phyloP scores from a whole-genome alignment of 305 asterid species.

The Fraxinus latifolia region DNA sequence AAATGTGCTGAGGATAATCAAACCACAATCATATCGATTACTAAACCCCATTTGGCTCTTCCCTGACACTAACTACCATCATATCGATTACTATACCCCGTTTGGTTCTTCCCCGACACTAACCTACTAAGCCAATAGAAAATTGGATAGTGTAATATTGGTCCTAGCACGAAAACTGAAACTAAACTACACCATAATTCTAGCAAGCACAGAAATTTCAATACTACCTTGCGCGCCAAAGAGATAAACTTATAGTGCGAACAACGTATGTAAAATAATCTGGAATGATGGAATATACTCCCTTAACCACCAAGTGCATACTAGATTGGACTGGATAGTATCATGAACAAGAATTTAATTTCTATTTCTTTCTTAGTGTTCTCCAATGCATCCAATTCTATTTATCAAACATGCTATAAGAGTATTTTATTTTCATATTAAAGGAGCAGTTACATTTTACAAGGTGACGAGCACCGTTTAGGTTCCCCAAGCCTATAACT shows the following conservation, averaged over 20 bases:
- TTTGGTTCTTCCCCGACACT: background rate
- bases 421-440: background rate
- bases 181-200: background rate
- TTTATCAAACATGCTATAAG: background rate
- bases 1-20: background rate
- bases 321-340: background rate
- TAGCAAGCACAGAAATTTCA: background rate
- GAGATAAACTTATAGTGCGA: background rate
- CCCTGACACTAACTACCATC: background rate
- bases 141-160: background rate
- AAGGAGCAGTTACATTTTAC: too few relatives aligned
- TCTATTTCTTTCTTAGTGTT: too few relatives aligned
- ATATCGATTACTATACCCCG: background rate
- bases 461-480: too few relatives aligned
- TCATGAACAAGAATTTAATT: background rate
- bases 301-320: background rate
- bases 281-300: background rate
- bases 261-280: background rate
- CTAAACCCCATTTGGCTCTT: background rate
- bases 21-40: background rate
- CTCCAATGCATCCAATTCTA: background rate
- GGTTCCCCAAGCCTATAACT: too few relatives aligned
- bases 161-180: background rate
- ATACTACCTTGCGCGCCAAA: background rate
- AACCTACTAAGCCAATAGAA: background rate